Evolutionary conservation across 495 filamentous ascomycete species (phyloP).

Genomic region (Baudoinia panamericana): DNA sequence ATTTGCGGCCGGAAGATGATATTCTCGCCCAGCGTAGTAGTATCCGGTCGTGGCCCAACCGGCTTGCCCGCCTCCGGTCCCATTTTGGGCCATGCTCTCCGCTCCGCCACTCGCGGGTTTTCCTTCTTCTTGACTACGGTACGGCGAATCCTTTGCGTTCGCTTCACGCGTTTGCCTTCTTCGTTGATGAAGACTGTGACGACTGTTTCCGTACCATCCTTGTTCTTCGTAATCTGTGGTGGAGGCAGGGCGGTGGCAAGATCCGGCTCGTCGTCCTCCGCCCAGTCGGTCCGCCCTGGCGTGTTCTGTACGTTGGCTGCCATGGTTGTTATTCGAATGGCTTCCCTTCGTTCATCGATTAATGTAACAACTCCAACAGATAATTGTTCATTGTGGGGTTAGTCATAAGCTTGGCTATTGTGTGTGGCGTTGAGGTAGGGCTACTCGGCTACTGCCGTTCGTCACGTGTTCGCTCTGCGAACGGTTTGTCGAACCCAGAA

Average conservation of each 20-base stretch:
- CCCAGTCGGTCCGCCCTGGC: constrained; percentile 69
- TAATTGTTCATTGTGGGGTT: too few relatives aligned
- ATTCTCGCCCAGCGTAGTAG: constrained; percentile 90
- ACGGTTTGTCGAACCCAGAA: too few relatives aligned
- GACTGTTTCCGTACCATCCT: constrained; percentile 94
- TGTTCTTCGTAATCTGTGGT: constrained; percentile 78
- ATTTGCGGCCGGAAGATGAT: constrained; percentile 83
- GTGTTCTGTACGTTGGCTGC: constrained; percentile 19
- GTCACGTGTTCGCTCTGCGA: too few relatives aligned
- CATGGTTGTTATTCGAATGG: constrained; percentile 11
- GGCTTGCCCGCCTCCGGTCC: constrained; percentile 66
- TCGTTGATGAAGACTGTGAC: constrained; percentile 85
- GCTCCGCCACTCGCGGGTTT: constrained; percentile 91
- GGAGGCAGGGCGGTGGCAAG: constrained; percentile 65
- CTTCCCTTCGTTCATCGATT: too few relatives aligned
- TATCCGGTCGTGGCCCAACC: constrained; percentile 59
- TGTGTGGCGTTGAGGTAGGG: too few relatives aligned
- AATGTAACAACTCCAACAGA: too few relatives aligned
- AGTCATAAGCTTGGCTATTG: too few relatives aligned
- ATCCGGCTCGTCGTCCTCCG: constrained; percentile 92
- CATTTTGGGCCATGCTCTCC: constrained; percentile 84
- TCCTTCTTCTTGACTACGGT: constrained; percentile 80
- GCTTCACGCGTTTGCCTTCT: constrained; percentile 87
- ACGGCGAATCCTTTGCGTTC: constrained; percentile 82
- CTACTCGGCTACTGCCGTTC: too few relatives aligned